A percentile compares a stretch with the other conserved stretches of the same genome.
These are phyloP conservation scores for Ceratocystis diversiconidia DNA, from an alignment of 2,329 filamentous ascomycete genomes.

Conservation along the genomic window DNA sequence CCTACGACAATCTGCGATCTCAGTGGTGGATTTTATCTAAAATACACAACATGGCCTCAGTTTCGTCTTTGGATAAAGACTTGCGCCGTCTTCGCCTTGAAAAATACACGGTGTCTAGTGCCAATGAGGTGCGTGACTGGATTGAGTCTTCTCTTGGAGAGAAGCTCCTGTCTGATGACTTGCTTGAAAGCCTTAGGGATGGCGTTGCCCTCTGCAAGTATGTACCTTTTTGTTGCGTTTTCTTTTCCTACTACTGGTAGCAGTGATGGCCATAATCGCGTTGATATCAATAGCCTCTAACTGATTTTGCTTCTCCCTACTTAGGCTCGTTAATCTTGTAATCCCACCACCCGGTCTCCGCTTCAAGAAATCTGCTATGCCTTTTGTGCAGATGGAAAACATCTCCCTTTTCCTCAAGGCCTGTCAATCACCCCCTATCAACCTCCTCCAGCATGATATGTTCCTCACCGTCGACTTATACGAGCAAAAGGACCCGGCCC, in stretches of 20 bases:
- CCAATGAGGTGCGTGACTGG: conserved; percentile 72
- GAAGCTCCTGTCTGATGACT: conserved; percentile 54
- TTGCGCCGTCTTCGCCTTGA: conserved; percentile 84
- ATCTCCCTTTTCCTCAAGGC: conserved; percentile 89
- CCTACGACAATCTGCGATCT: not conserved
- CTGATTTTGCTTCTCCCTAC: not conserved
- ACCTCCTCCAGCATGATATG: conserved; percentile 81
- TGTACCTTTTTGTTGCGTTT: conserved; percentile 22
- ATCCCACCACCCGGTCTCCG: conserved; percentile 64
- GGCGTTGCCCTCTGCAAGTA: conserved; percentile 88
- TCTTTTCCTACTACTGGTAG: too few species aligned
- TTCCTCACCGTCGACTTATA: conserved; percentile 96
- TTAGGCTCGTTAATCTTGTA: conserved; percentile 67
- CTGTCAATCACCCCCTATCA: conserved; percentile 72
- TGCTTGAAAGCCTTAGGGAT: conserved; percentile 78
- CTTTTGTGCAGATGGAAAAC: conserved; percentile 99
- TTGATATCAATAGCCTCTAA: not conserved
- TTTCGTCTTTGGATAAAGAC: conserved; percentile 86
- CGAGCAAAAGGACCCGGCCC: conserved; percentile 88
- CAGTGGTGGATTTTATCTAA: too few species aligned
- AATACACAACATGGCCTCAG: conserved; percentile 60
- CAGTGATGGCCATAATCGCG: not conserved
- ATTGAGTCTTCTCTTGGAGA: conserved; percentile 71
- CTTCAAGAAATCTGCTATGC: conserved; percentile 88
- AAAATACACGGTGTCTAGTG: conserved; percentile 82